Evolutionary conservation across 2,329 filamentous ascomycete genomes (phyloP).

Genomic region (Ceratocystis huliohia): DNA sequence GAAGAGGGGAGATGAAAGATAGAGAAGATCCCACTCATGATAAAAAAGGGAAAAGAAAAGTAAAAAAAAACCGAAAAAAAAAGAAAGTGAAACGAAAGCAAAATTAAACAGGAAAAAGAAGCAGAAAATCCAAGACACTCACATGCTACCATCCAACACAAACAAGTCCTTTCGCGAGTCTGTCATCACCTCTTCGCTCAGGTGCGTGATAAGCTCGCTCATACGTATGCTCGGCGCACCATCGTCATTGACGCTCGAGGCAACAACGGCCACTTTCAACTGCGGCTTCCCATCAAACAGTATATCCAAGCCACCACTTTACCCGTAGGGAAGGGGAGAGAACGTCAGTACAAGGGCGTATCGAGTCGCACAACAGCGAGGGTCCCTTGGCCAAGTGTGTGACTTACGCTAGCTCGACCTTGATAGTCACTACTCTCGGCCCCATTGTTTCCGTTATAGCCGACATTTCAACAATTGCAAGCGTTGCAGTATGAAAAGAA

Average conservation of each 20-base stretch:
- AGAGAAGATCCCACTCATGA: too few relatives aligned
- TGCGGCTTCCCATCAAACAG: slow-evolving; percentile 75
- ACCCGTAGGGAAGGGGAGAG: not conserved
- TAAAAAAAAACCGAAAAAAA: too few relatives aligned
- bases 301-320: slow-evolving; percentile 81
- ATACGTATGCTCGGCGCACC: slow-evolving; percentile 40
- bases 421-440: slow-evolving; percentile 39
- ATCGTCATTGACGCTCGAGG: slow-evolving; percentile 43
- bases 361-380: not conserved
- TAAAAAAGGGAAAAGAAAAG: too few relatives aligned
- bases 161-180: slow-evolving; percentile 80
- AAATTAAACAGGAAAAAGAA: not conserved
- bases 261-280: slow-evolving; percentile 57
- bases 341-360: not conserved
- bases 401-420: slow-evolving; percentile 56
- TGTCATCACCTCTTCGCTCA: slow-evolving; percentile 73
- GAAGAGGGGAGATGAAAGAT: too few relatives aligned
- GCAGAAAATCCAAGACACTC: slow-evolving; percentile 32
- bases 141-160: slow-evolving; percentile 78
- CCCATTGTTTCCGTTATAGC: not conserved
- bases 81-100: too few relatives aligned
- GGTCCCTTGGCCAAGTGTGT: not conserved
- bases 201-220: slow-evolving; percentile 61
- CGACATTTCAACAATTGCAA: not conserved
- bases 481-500: not conserved